phyloP scores from a whole-genome alignment of 352 stramenopile species.

The Pythium rhizo-oryzae region DNA sequence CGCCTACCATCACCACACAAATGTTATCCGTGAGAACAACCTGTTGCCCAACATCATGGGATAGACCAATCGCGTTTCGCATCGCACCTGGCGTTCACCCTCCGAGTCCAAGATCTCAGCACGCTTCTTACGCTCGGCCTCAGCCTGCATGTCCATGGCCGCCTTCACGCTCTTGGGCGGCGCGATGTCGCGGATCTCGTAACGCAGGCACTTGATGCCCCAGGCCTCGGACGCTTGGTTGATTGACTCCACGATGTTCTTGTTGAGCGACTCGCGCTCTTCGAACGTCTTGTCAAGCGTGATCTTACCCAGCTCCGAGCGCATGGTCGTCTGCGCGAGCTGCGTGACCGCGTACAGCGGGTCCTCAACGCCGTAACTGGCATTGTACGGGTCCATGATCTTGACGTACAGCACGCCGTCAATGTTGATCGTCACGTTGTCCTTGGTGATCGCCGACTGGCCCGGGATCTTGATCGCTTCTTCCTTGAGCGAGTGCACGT shows the following conservation, averaged over 20 bases:
- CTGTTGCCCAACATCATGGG: too few relatives aligned
- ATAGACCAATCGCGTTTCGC: too few relatives aligned
- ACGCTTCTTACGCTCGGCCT: slow-evolving; percentile 91
- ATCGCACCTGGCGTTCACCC: slow-evolving; percentile 65
- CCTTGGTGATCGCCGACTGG: slow-evolving; percentile 90
- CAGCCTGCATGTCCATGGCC: slow-evolving; percentile 93
- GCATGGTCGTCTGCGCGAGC: slow-evolving; percentile 92
- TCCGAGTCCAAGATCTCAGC: slow-evolving; percentile 93
- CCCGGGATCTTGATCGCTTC: slow-evolving; percentile 91
- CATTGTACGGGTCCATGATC: slow-evolving; percentile 89
- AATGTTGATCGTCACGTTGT: slow-evolving; percentile 93
- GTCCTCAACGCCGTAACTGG: slow-evolving; percentile 89
- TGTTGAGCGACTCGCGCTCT: slow-evolving; percentile 92
- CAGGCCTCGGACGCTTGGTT: slow-evolving; percentile 90
- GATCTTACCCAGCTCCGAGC: slow-evolving; percentile 92
- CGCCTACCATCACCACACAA: slow-evolving; percentile 27
- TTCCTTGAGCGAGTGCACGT: slow-evolving; percentile 93
- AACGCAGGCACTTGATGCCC: slow-evolving; percentile 91
- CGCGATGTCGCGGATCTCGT: slow-evolving; percentile 92
- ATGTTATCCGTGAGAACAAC: too few relatives aligned
- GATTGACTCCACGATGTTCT: slow-evolving; percentile 91
- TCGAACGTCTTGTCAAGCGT: slow-evolving; percentile 94
- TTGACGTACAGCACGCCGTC: slow-evolving; percentile 93
- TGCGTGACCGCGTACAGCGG: slow-evolving; percentile 90
- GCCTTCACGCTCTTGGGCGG: slow-evolving; percentile 85